Base-by-base conservation (phyloP, 2,329 filamentous ascomycete genomes). In the Phyllachora maydis region DNA sequence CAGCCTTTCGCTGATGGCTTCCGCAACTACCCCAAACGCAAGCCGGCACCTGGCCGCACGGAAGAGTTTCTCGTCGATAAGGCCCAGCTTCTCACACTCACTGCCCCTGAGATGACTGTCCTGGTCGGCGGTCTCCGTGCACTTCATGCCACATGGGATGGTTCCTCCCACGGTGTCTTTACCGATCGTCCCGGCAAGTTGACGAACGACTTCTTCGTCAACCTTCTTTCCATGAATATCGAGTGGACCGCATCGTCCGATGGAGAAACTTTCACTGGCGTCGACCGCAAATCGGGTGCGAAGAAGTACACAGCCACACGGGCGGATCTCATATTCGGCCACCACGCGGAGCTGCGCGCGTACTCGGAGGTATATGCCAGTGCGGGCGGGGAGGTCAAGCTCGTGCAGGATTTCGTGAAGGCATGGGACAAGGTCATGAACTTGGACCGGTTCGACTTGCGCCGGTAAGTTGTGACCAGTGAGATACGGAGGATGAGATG, bases 191-290 rank as follows among this genome's bases (percentile, higher is more conserved):
- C 72, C 1, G 76, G 76, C 19, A 47, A 64, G 35, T 56, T 83
- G 36, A 76, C 67, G 39, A 81, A 76, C 47, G 76, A 82, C 50
- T 83, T 79, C 59, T 83, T 83, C 40, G 61, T 77, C 46, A 81
- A 82, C 51, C 56, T 83, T 2, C 61, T 83, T 13, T 73, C 79
- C 38, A 63, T 59, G 37, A 51, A 47, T 44, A 75, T 61, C 5
- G 53, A 48, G 12, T 82, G 76, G 76, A 66, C 65, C 49, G 37
- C 60, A 0, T 49, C 49, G 18, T 49, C 51, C 27, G 33, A 36
- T n/a, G 48, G 46, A 25, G 72, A 79, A 35, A 26, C 56, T 23
- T 81, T 61, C 44, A 59, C 67, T 30, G 74, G 70, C 17, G 38
- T 49, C 9, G 69, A 78, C 49, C 67, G 65, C 43, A 68, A 68